Evolutionary conservation across 2,329 filamentous ascomycete species (phyloP).

Genomic region (Immersiporthe knoxdaviesiana): DNA sequence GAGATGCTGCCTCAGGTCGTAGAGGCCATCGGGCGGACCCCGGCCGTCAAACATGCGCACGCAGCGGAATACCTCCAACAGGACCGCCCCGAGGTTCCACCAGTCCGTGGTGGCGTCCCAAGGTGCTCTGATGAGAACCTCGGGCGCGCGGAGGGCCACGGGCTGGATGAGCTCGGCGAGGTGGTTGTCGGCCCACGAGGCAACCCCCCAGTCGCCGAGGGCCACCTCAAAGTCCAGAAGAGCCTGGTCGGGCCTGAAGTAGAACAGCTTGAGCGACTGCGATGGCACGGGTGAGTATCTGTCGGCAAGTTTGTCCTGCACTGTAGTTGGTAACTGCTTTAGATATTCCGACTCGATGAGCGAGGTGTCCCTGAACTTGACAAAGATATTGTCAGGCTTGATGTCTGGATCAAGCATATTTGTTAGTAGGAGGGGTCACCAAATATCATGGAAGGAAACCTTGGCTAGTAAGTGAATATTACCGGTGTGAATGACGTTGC

Average conservation of each 20-base stretch:
- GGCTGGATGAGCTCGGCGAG: conserved; percentile 33
- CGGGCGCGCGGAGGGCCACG: conserved; percentile 34
- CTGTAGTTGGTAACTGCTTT: not conserved
- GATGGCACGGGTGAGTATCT: conserved; percentile 8
- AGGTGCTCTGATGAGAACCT: conserved; percentile 33
- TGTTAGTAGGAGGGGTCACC: not conserved
- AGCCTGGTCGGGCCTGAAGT: conserved; percentile 15
- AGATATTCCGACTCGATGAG: conserved; percentile 32
- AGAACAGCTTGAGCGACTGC: not conserved
- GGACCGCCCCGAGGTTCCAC: conserved; percentile 34
- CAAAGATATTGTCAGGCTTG: conserved; percentile 34
- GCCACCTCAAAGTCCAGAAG: conserved; percentile 30
- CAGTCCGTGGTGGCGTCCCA: conserved; percentile 32
- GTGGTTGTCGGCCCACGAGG: conserved; percentile 32
- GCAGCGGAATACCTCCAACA: conserved; percentile 27
- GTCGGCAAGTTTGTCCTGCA: conserved; percentile 9
- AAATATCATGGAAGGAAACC: not conserved
- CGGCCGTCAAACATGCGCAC: conserved; percentile 11
- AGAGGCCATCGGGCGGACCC: not conserved
- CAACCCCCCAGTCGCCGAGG: conserved; percentile 34
- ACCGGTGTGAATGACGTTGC: conserved; percentile 34
- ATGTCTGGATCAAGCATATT: conserved; percentile 30
- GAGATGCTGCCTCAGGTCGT: conserved; percentile 14
- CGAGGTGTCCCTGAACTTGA: conserved; percentile 32
- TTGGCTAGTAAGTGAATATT: not conserved